Evolutionary conservation across 306 rosid species (phyloP).

Genomic region (Dicorynia guianensis): DNA sequence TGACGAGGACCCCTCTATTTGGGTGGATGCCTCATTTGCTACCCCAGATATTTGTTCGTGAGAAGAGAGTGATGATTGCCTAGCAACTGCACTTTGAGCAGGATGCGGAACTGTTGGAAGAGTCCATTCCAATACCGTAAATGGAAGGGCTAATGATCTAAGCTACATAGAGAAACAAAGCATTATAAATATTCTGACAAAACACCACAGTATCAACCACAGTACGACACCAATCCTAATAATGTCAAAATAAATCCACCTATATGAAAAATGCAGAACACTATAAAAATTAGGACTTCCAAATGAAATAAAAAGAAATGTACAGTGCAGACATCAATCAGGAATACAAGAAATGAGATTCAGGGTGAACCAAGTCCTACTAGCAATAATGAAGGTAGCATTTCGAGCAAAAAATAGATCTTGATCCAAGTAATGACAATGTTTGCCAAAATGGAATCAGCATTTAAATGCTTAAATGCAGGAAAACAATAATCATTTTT

Average conservation of each 20-base stretch:
- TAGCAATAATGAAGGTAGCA: conserved; percentile 29
- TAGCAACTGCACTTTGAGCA: conserved; percentile 52
- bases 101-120: conserved; percentile 93
- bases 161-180: conserved; percentile 88
- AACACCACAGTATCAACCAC: conserved; percentile 33
- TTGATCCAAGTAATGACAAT: conserved; percentile 23
- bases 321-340: conserved; percentile 12
- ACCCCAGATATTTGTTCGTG: conserved; percentile 54
- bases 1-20: conserved; percentile 51
- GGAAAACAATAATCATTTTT: conserved; percentile 21
- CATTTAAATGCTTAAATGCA: conserved; percentile 21
- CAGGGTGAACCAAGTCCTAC: conserved; percentile 26
- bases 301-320: background rate
- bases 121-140: conserved; percentile 99
- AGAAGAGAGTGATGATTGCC: conserved; percentile 46
- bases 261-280: conserved; percentile 14
- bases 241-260: conserved; percentile 12
- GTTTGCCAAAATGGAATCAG: conserved; percentile 12
- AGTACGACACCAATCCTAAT: conserved; percentile 23
- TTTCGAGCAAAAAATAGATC: conserved; percentile 31
- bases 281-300: background rate
- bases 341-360: conserved; percentile 30
- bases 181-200: conserved; percentile 53
- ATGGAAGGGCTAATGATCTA: conserved; percentile 99
- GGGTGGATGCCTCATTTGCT: conserved; percentile 56